These are phyloP conservation scores for Ogataea minuta DNA, from an alignment of 805 yeast species.

Conservation along the genomic window DNA sequence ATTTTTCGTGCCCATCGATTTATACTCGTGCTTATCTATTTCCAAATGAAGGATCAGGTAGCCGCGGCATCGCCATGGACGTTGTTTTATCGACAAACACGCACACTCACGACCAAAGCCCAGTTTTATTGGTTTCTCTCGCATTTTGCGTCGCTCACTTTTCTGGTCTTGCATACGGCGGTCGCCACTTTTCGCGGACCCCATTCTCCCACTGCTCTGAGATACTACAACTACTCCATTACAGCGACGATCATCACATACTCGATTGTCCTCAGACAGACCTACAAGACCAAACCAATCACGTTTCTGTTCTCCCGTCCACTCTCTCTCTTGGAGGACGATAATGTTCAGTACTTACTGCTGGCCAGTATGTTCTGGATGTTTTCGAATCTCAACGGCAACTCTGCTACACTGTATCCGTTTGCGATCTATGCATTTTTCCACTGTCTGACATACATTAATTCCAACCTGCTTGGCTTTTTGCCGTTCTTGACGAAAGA, in stretches of 20 bases:
- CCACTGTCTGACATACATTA: conserved; percentile 61
- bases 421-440: conserved; percentile 62
- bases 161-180: conserved; percentile 39
- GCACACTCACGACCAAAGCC: conserved; percentile 38
- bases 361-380: conserved; percentile 40
- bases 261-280: conserved; percentile 59
- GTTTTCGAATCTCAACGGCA: conserved; percentile 26
- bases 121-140: conserved; percentile 74
- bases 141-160: conserved; percentile 49
- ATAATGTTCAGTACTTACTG: conserved; percentile 61
- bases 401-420: conserved; percentile 48
- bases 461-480: conserved; percentile 51
- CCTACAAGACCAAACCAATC: conserved; percentile 43
- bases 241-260: conserved; percentile 58
- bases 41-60: conserved; percentile 6
- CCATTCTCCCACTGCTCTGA: conserved; percentile 30
- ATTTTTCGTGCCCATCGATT: conserved; percentile 2
- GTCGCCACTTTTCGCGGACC: conserved; percentile 41
- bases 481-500: conserved; percentile 37
- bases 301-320: conserved; percentile 29
- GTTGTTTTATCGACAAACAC: conserved; percentile 10
- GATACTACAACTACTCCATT: conserved; percentile 43
- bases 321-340: conserved; percentile 42
- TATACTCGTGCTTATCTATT: background rate
- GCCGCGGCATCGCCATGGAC: conserved; percentile 2